Base-by-base conservation (phyloP, 108 stramenopile species). In the Discostella pseudostelligera region DNA sequence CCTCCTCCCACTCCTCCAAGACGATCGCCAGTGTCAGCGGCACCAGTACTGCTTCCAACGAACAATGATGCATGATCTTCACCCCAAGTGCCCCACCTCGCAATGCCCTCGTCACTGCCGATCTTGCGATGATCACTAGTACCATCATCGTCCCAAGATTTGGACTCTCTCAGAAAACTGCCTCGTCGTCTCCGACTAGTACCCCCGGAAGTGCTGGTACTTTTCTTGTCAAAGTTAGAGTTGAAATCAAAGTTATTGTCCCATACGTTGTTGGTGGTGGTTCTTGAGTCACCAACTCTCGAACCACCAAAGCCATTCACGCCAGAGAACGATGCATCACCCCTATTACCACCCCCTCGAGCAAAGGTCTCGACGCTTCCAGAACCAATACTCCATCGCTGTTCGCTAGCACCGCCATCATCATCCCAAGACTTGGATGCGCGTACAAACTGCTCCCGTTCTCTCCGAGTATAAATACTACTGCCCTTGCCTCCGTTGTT, bases 401-500 rank as follows among this genome's bases (percentile, higher is more conserved):
- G 49, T 36, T 50, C 63, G 1, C 29, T 29, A 16, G 48, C 47
- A 37, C 17, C 44, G 4, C 50, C 59, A 28, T 55, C 50, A 50
- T 39, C 42, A 58, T 71, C 70, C 70, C 62, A 63, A 22, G 62
- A 63, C 39, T 71, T 71, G 42, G 70, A 71, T 12, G 55, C 55
- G 4, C 55, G 58, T 11, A 39, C 36, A 32, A 56, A 22, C 32
- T 44, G 40, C 4, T 39, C 42, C 21, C 37, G 44, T 8, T 53
- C 20, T 21, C 22, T 53, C 12, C 19, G 11, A 21, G 21, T 20
- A 4, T 8, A 3, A 12, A 26, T 26, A 3, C 39, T 40, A n/a
- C n/a, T n/a, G n/a, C n/a, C n/a, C n/a, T n/a, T n/a, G n/a, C 40
- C 40, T n/a, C 20, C 19, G n/a, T 61, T 67, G 21, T 50, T 32